phyloP scores from a whole-genome alignment of 345 rosid species.

The Stellera chamaejasme region DNA sequence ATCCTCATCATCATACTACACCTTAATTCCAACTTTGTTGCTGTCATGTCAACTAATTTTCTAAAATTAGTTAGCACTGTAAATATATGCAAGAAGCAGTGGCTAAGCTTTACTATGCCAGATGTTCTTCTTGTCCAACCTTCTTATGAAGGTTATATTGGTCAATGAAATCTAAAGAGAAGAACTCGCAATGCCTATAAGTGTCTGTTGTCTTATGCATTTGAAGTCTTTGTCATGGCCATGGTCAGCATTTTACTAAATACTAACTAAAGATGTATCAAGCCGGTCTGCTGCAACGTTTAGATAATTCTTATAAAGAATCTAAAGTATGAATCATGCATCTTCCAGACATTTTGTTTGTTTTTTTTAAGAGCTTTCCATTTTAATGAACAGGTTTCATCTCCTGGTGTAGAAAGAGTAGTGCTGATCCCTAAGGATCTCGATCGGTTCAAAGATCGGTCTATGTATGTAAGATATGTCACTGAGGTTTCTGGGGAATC shows the following conservation, averaged over 20 bases:
- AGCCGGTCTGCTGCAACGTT: conserved; percentile 1
- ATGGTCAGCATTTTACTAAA: no score
- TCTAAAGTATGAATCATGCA: conserved; percentile 3
- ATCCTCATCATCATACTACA: neutral
- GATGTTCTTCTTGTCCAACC: no score
- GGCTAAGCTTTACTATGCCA: no score
- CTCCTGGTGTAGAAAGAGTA: conserved; percentile 84
- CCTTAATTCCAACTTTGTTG: neutral
- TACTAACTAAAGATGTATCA: no score
- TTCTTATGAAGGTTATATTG: no score
- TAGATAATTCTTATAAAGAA: conserved; percentile 2
- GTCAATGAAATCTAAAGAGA: no score
- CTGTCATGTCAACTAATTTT: neutral
- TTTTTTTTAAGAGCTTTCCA: neutral
- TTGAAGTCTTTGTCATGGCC: no score
- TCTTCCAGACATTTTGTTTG: neutral
- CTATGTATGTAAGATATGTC: conserved; percentile 57
- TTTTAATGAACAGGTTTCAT: conserved; percentile 53
- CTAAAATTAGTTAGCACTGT: neutral
- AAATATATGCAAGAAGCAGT: no score
- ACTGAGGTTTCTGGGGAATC: conserved; percentile 13
- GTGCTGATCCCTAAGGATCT: conserved; percentile 73
- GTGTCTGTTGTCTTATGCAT: no score
- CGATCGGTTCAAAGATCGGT: conserved; percentile 69
- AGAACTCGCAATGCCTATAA: no score